phyloP scores from a whole-genome alignment of 805 yeast species.

The Spathaspora sp. region DNA sequence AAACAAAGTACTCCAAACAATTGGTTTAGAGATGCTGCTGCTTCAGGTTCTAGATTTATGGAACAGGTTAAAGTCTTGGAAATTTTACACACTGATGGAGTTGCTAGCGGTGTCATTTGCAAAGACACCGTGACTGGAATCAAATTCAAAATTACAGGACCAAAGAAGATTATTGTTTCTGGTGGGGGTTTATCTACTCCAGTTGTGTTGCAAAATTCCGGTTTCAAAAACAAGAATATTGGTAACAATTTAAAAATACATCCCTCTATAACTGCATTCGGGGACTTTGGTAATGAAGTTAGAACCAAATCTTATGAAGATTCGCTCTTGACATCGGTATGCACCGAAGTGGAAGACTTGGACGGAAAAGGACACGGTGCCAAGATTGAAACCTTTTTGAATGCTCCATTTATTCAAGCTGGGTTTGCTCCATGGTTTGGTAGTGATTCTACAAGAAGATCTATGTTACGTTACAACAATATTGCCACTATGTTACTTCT shows the following conservation, averaged over 20 bases:
- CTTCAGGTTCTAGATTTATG: slow-evolving; percentile 43
- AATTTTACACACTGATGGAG: slow-evolving; percentile 37
- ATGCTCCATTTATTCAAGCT: slow-evolving; percentile 38
- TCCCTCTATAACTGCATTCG: slow-evolving; percentile 40
- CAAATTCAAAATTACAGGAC: slow-evolving; percentile 39
- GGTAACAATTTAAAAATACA: slow-evolving; percentile 52
- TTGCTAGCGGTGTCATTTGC: slow-evolving; percentile 43
- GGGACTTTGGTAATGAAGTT: slow-evolving; percentile 37
- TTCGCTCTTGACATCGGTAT: slow-evolving; percentile 48
- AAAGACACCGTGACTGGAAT: slow-evolving; percentile 26
- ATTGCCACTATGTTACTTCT: slow-evolving; percentile 39
- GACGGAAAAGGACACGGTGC: slow-evolving; percentile 54
- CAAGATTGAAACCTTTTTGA: slow-evolving; percentile 46
- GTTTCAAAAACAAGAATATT: slow-evolving; percentile 47
- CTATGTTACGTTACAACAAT: slow-evolving; percentile 33
- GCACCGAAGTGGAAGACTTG: slow-evolving; percentile 42
- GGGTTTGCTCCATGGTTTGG: slow-evolving; percentile 42
- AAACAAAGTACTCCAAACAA: slow-evolving; percentile 49
- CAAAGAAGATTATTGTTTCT: slow-evolving; percentile 41
- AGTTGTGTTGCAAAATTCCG: slow-evolving; percentile 41
- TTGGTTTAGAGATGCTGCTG: slow-evolving; percentile 49
- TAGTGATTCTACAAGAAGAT: slow-evolving; percentile 28
- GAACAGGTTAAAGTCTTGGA: slow-evolving; percentile 39
- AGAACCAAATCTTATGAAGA: slow-evolving; percentile 33
- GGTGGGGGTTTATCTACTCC: slow-evolving; percentile 55